Percentiles rank a stretch among this genome's conserved stretches.
phyloP scores from a whole-genome alignment of 164 flowering plant genomes.

The Hamamelis virginiana region DNA sequence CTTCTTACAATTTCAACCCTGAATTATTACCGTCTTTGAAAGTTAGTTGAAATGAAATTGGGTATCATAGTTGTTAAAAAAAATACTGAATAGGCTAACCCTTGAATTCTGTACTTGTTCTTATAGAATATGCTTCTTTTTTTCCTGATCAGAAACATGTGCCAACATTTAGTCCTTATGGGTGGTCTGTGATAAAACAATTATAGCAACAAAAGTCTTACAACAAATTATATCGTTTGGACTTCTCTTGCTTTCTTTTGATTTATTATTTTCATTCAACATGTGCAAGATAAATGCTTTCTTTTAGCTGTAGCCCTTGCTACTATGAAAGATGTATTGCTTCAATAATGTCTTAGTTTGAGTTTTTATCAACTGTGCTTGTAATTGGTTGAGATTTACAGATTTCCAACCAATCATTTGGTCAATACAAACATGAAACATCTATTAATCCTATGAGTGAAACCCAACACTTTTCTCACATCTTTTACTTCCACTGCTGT shows the following conservation, averaged over 20 bases:
- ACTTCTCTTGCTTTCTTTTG: neutral
- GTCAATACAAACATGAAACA: neutral
- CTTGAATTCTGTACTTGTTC: neutral
- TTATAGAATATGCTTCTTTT: too few species aligned
- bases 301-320: neutral
- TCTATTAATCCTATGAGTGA: too few species aligned
- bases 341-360: neutral
- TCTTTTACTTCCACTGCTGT: neutral
- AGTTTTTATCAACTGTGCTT: neutral
- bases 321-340: neutral
- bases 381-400: neutral
- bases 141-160: too few species aligned
- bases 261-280: too few species aligned
- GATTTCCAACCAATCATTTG: neutral
- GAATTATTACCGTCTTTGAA: neutral
- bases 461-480: neutral
- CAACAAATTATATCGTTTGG: neutral
- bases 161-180: too few species aligned
- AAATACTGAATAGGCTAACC: neutral
- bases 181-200: too few species aligned
- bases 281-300: neutral
- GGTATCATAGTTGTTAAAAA: neutral
- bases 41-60: neutral
- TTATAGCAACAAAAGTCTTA: neutral
- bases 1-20: too few species aligned